A percentile compares a stretch with the other conserved stretches of the same genome.
These are phyloP conservation scores for Scenedesmus sp. DNA, from an alignment of 163 green algal genomes.

Conservation along the genomic window DNA sequence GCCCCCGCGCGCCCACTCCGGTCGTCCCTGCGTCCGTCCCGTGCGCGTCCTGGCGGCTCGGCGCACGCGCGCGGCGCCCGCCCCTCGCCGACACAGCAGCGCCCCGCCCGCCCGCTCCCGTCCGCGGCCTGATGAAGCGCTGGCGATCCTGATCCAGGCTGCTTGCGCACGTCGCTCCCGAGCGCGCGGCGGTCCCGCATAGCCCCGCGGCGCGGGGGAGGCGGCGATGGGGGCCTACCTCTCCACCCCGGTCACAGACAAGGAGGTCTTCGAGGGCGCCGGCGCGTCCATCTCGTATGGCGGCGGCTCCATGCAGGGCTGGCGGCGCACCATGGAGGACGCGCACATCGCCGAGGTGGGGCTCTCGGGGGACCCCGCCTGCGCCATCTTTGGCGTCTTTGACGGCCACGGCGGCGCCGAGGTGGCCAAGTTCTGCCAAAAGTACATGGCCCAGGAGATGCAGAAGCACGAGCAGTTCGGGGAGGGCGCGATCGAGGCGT, in stretches of 20 bases:
- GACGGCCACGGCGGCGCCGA: constrained; percentile 92
- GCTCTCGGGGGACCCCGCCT: constrained; percentile 10
- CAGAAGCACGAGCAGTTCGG: constrained; percentile 66
- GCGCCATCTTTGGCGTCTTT: constrained; percentile 91
- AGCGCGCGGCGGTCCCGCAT: no score
- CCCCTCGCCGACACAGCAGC: no score
- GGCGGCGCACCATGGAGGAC: constrained; percentile 91
- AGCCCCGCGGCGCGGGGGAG: not conserved
- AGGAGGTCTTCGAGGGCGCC: constrained; percentile 74
- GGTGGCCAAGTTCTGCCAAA: constrained; percentile 90
- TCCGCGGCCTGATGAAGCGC: constrained; percentile 5
- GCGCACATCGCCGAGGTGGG: constrained; percentile 74
- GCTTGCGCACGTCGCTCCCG: no score
- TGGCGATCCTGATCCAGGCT: constrained; percentile 11
- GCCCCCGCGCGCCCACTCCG: no score
- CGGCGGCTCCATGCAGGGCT: constrained; percentile 79
- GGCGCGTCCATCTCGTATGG: constrained; percentile 63
- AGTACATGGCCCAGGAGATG: constrained; percentile 82
- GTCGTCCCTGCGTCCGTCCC: no score
- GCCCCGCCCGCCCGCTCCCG: no score
- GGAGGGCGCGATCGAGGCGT: constrained; percentile 68
- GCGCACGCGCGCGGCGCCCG: no score
- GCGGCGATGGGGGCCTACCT: constrained; percentile 86
- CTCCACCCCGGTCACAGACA: constrained; percentile 79
- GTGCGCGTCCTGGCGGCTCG: no score